Conservation (phyloP, 805 yeast species). For the Barnettozyma wickerhamii region DNA sequence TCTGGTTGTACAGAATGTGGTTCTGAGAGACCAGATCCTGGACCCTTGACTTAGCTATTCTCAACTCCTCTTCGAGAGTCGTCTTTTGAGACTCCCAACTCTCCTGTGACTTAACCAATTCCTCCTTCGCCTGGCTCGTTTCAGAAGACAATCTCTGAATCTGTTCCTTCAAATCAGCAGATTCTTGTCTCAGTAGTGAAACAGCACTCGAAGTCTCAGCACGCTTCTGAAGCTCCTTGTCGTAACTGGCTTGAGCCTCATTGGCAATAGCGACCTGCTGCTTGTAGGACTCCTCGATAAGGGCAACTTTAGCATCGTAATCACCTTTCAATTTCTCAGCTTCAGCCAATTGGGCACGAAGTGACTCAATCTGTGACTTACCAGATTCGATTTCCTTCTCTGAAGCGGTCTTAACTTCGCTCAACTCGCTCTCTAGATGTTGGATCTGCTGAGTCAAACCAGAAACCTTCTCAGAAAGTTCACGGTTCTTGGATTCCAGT, state of each 20-base stretch:
- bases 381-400: slow-evolving; percentile 16
- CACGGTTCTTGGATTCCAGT: slow-evolving; percentile 20
- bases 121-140: slow-evolving; percentile 28
- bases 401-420: slow-evolving; percentile 24
- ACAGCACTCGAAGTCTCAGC: slow-evolving; percentile 44
- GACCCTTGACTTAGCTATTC: slow-evolving; percentile 38
- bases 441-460: slow-evolving; percentile 29
- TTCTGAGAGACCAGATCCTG: slow-evolving; percentile 66
- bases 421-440: slow-evolving; percentile 29
- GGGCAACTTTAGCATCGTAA: slow-evolving; percentile 27
- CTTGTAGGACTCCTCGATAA: slow-evolving; percentile 33
- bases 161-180: slow-evolving; percentile 26
- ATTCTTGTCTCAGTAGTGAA: slow-evolving; percentile 36
- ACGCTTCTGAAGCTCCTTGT: slow-evolving; percentile 49
- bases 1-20: slow-evolving; percentile 59
- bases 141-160: slow-evolving; percentile 24
- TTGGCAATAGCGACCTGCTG: slow-evolving; percentile 43
- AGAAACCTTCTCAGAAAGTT: slow-evolving; percentile 18
- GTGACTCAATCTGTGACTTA: slow-evolving; percentile 15
- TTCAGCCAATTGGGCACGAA: slow-evolving; percentile 19
- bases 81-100: slow-evolving; percentile 43
- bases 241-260: slow-evolving; percentile 51
- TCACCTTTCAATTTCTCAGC: slow-evolving; percentile 26
- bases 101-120: slow-evolving; percentile 33
- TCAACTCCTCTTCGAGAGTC: slow-evolving; percentile 43